Evolutionary conservation across 495 filamentous ascomycete species (phyloP), one percentile per base, ranked within the genome.

Genomic region (Oidiodendron maius): DNA sequence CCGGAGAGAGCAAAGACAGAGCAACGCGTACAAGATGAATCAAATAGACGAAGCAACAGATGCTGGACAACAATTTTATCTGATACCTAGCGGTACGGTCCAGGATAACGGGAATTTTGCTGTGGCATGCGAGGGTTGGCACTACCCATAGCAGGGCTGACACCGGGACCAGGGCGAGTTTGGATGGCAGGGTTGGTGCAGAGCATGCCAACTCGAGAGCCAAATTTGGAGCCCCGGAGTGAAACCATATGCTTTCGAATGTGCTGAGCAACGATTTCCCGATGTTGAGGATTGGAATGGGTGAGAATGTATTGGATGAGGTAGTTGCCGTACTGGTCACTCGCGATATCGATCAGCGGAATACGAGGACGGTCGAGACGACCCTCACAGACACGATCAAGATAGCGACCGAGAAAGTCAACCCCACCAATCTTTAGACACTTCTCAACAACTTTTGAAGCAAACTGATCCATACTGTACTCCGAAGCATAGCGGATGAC

Each of bases 191-290:
- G 91, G 61, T 96, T 97, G 71, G 89, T 95, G 69, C 94, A 97
- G 48, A 97, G 86, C 89, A 97, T 96, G 40, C 91, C 93, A 37
- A 97, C 93, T 43, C 93, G 88, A 48, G 93, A 96, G 48, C 93
- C 93, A 65, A 96, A 98, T 63, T 98, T 98, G 55, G 93, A 97
- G 36, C 93, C 93, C 48, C 93, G 90, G 28, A 98, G 82, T 50
- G 94, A 97, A 21, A 98, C 93, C 93, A 98, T 98, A 68, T 98
- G 93, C 71, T 98, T 98, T 54, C 90, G 84, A 57, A 98, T 91
- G 62, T 98, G 94, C 28, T 77, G 81, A 22, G 91, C 89, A 47
- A 97, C 93, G 49, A 95, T 73, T 61, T 98, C 93, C 52, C 90
- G 87, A 61, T 96, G 93, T 55, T 88, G 87, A 46, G 83, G 72